Evolutionary conservation across 2,329 filamentous ascomycete genomes (phyloP).

Genomic region (Sclerotinia minor): DNA sequence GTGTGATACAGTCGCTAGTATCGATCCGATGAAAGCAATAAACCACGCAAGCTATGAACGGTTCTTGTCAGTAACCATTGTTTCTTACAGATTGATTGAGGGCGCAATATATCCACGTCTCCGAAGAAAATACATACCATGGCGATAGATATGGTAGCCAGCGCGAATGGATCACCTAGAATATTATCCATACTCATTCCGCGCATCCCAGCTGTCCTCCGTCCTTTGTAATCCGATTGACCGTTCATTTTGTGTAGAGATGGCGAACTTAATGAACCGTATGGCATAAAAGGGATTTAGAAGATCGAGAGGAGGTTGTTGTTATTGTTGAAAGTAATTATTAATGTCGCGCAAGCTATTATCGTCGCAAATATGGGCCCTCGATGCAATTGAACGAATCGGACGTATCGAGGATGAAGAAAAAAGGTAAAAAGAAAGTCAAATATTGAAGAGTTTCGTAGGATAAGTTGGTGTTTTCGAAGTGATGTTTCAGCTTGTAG

Average conservation of each 20-base stretch:
- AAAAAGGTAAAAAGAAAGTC: not conserved
- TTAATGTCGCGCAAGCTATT: constrained; percentile 14
- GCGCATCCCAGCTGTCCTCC: constrained; percentile 53
- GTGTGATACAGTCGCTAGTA: constrained; percentile 63
- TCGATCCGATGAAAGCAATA: constrained; percentile 84
- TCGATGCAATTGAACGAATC: constrained; percentile 20
- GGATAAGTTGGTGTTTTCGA: constrained; percentile 10
- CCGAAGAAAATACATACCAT: constrained; percentile 60
- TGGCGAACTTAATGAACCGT: constrained; percentile 71
- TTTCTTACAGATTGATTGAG: not conserved
- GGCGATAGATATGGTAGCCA: constrained; percentile 90
- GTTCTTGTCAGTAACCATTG: constrained; percentile 17
- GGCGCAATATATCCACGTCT: constrained; percentile 18
- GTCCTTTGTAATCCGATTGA: constrained; percentile 55
- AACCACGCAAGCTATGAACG: constrained; percentile 80
- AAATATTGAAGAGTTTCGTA: constrained; percentile 5
- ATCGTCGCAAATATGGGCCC: constrained; percentile 20
- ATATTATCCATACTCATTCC: constrained; percentile 82
- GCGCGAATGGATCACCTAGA: constrained; percentile 91
- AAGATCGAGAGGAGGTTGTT: not conserved
- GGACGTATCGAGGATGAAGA: constrained; percentile 16
- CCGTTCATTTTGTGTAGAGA: constrained; percentile 81
- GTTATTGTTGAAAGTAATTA: constrained; percentile 2
- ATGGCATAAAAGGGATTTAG: constrained; percentile 56
- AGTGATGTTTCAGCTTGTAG: constrained; percentile 23